Base-by-base conservation (phyloP, 345 rosid species). In the Brassica juncea region DNA sequence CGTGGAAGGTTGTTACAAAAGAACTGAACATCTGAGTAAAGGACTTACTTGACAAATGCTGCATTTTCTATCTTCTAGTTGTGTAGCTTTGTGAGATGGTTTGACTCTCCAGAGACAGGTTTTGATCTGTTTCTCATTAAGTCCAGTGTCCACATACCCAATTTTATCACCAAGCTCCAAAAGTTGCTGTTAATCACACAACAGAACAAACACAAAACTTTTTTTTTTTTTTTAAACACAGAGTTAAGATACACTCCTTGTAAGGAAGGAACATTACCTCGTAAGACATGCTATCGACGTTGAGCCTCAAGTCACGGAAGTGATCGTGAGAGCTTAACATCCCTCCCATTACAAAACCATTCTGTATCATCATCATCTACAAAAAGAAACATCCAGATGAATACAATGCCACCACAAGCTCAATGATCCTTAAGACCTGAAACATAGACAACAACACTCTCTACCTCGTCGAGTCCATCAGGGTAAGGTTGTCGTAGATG, bases 131-230 rank as follows among this genome's bases (percentile, higher is more conserved):
- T 91, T 87, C 32, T 90, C 97, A 69, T 82, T 84, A 70, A 95
- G 83, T 42, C 99, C 99, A 30, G 98, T 93, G 65, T 73, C 86
- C 27, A 93, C 99, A 54, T 89, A 76, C 54, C 99, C 99, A 61
- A 95, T 95, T 84, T 84, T 88, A 65, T 95, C 99, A 16, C 94
- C 95, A 67, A 95, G 94, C 84, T 95, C 99, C 11, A 93, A 84
- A 72, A 93, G 84, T 85, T 93, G 90, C 98, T 93, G 87, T 81
- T 67, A 75, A 66, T 10, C 1, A 42, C 67, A 64, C 73, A 70
- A 63, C 52, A 44, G 15, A 68, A 71, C 70, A 66, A 25, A 62
- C 67, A 72, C 30, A 59, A 16, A 8, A 37, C 27, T 39, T 9
- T 39, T 49, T 57, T 16, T 37, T 19, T 39, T 9, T 39, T 49